Base-by-base conservation (phyloP, 352 stramenopile species). In the Globisporangium paroecandrum region DNA sequence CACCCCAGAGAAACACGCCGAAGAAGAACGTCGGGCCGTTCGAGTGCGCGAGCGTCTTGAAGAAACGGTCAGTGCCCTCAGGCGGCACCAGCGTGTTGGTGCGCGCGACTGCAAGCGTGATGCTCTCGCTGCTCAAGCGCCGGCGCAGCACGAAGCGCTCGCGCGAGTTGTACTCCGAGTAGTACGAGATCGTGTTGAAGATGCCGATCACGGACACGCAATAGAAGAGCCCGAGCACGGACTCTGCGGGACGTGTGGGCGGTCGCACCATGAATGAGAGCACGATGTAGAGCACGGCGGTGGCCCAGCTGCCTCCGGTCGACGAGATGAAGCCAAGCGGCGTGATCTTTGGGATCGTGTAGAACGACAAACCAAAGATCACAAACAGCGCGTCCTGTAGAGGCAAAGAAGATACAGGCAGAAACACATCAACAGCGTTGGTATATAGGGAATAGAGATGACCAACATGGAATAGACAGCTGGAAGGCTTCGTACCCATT, bases 131-230 rank as follows among this genome's bases (percentile, higher is more conserved):
- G n/a, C 80, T 72, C 51, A 94, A 66, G 12, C 87, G 74, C 3
- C 83, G 79, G 5, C 83, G 83, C 27, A 94, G 62, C 38, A 89
- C 81, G 64, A 93, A 94, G 9, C 87, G 81, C 68, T 94, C 87
- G 13, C 87, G 74, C 25, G 83, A 87, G 75, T 91, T 93, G 68
- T 91, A 93, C 75, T 94, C 87, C 2, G 83, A 91, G 66, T 91
- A 94, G 74, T 94, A 94, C 32, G 87, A 83, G 72, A 94, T 92
- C 4, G 81, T 90, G 58, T 92, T 94, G 66, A 94, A 94, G 46
- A 93, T 85, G 72, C 83, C 88, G 24, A 93, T 85, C 27, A 91
- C 88, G 0, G 85, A 85, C 55, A 84, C 76, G 56, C 81, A 77
- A 62, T 92, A 94, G 66, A 87, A 72, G 51, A 93, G 81, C 0